Evolutionary conservation across 164 flowering plant species (phyloP), one percentile per base, ranked within the genome.

Genomic region (Kalanchoe fedtschenkoi): DNA sequence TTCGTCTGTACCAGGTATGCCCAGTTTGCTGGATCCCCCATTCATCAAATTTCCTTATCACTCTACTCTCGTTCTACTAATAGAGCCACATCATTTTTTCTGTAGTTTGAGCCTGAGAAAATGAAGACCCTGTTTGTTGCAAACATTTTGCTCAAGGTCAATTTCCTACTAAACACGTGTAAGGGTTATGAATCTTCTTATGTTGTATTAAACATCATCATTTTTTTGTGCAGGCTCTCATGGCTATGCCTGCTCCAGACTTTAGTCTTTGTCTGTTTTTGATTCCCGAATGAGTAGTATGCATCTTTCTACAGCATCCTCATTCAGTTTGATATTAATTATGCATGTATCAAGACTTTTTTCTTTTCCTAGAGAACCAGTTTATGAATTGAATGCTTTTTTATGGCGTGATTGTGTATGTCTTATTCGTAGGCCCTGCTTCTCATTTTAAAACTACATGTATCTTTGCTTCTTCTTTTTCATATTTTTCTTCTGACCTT

Each of bases 181-280:
- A 26, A 13, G 19, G 7, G 42, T 16, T 38, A 41, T 58, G 32
- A 14, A 13, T 33, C 15, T 39, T 63, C 22, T 9, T 32, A 13
- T 63, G 69, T 10, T 29, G 56, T 28, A 5, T 60, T 38, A 53
- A 51, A 51, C 6, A 9, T 5, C 9, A 19, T 63, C 8, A 2
- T 62, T 57, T 30, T 66, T 41, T 57, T 5, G 46, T 39, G 46
- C 80, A 95, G 99, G 97, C 99, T 14, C 90, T 91, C 24, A 95
- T 95, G 99, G 97, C 96, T 62, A 82, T 91, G 96, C 97, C 99
- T 11, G 88, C 89, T 46, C 96, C 99, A 33, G 99, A 95, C 76
- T 95, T 91, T 80, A 86, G 91, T 82, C 90, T 95, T 7, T 95
- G 99, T 65, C 96, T 95, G 66, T 91, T 87, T 69, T 72, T 95